These are phyloP conservation scores for Pichia occidentalis DNA, from an alignment of 805 yeast species.

Conservation along the genomic window DNA sequence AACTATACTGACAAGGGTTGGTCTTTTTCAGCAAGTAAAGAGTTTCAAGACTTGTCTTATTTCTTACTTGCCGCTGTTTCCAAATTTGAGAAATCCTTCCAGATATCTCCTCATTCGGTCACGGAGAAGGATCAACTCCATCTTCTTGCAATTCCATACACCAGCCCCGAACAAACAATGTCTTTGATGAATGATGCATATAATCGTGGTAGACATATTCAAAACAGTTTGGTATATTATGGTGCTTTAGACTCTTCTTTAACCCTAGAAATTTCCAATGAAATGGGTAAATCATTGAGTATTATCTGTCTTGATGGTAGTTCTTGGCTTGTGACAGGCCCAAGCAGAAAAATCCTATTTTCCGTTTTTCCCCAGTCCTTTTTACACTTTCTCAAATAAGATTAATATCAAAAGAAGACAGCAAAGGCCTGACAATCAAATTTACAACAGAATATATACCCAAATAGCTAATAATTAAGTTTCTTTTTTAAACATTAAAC, in stretches of 20 bases:
- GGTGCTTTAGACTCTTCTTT: constrained; percentile 7
- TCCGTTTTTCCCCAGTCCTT: constrained; percentile 1
- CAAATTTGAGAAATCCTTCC: constrained; percentile 53
- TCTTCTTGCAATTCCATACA: constrained; percentile 39
- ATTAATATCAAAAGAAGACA: no score
- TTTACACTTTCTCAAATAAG: constrained; percentile 2
- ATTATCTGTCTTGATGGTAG: constrained; percentile 68
- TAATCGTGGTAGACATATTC: constrained; percentile 46
- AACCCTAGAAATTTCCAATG: constrained; percentile 6
- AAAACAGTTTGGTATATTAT: constrained; percentile 44
- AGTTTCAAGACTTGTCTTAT: constrained; percentile 39
- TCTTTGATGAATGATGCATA: constrained; percentile 54
- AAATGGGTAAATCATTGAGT: constrained; percentile 22
- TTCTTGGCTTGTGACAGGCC: constrained; percentile 6
- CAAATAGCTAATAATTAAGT: neutral
- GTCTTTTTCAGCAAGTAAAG: no score
- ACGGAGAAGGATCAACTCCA: constrained; percentile 38
- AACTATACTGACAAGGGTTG: no score
- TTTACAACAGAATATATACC: no score
- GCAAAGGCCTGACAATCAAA: no score
- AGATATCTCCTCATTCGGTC: constrained; percentile 54
- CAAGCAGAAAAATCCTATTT: neutral
- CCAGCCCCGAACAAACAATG: constrained; percentile 34
- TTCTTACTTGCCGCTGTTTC: constrained; percentile 50
- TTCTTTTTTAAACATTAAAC: neutral